These are phyloP conservation scores for Globisporangium okanoganense DNA, from an alignment of 352 stramenopile genomes.

Conservation along the genomic window DNA sequence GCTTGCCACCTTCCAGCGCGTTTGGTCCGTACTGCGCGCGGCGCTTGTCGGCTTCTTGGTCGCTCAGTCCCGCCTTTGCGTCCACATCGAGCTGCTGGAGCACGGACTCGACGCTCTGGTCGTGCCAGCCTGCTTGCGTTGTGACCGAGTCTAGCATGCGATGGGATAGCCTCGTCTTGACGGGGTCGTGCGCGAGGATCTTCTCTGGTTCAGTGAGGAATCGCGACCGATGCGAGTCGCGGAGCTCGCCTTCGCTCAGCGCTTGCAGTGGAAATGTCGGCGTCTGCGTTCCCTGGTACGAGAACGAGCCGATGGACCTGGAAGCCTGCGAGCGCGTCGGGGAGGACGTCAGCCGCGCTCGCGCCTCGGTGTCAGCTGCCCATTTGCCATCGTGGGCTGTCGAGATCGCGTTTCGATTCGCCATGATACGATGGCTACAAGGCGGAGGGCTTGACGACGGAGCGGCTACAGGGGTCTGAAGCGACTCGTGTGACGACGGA, in stretches of 20 bases:
- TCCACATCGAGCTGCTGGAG: constrained; percentile 30
- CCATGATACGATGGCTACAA: neutral
- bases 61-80: constrained; percentile 20
- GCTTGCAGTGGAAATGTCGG: constrained; percentile 9
- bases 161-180: constrained; percentile 36
- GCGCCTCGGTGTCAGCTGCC: constrained; percentile 9
- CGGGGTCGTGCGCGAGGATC: constrained; percentile 24
- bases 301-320: constrained; percentile 13
- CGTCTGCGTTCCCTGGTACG: constrained; percentile 10
- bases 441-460: neutral
- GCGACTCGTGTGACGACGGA: neutral
- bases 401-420: constrained; percentile 5
- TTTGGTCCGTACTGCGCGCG: constrained; percentile 19
- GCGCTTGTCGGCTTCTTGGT: constrained; percentile 21
- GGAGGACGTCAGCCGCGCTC: constrained; percentile 6
- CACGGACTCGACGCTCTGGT: constrained; percentile 22
- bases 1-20: constrained; percentile 8
- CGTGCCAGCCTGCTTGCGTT: constrained; percentile 25
- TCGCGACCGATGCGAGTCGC: constrained; percentile 19
- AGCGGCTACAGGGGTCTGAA: neutral
- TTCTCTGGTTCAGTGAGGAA: constrained; percentile 37
- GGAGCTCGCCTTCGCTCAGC: constrained; percentile 1
- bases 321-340: constrained; percentile 11
- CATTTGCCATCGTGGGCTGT: constrained; percentile 7
- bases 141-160: constrained; percentile 29